Conservation (phyloP, 768 basidiomycete species). For the Scleroderma citrinum region DNA sequence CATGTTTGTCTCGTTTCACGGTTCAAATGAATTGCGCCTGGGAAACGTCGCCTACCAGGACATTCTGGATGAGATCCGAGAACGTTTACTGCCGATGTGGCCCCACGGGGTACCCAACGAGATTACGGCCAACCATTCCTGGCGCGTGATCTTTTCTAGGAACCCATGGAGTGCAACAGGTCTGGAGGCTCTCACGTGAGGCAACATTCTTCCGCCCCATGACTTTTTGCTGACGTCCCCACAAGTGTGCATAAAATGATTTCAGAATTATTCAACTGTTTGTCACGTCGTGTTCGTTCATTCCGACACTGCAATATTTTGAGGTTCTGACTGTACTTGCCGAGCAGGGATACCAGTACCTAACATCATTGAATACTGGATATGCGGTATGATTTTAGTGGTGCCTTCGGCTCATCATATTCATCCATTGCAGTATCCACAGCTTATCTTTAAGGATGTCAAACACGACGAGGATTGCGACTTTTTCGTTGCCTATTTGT, state of each 20-base stretch:
- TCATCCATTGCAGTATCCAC: constrained; percentile 41
- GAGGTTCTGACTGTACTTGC: constrained; percentile 7
- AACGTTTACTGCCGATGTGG: constrained; percentile 58
- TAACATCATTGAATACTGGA: constrained; percentile 54
- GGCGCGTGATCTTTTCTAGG: constrained; percentile 59
- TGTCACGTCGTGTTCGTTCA: constrained; percentile 49
- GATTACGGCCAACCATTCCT: constrained; percentile 36
- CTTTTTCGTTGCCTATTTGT: constrained; percentile 65
- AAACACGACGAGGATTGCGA: constrained; percentile 41
- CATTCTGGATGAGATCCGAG: constrained; percentile 54
- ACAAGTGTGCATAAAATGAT: constrained; percentile 57
- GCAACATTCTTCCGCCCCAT: background rate
- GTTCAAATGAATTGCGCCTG: constrained; percentile 55
- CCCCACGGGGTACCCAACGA: constrained; percentile 49
- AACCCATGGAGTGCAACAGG: constrained; percentile 65
- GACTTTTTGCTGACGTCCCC: background rate
- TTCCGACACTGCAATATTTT: constrained; percentile 5
- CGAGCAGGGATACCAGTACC: constrained; percentile 65
- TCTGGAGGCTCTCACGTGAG: constrained; percentile 48
- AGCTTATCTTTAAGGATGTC: constrained; percentile 60
- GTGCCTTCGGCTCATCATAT: constrained; percentile 7
- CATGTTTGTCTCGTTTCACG: constrained; percentile 64
- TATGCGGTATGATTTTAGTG: constrained; percentile 38
- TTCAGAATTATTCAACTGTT: constrained; percentile 50
- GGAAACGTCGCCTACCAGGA: constrained; percentile 42